Conservation (phyloP, 1,139 yeast species). For the Diutina ranongensis region DNA sequence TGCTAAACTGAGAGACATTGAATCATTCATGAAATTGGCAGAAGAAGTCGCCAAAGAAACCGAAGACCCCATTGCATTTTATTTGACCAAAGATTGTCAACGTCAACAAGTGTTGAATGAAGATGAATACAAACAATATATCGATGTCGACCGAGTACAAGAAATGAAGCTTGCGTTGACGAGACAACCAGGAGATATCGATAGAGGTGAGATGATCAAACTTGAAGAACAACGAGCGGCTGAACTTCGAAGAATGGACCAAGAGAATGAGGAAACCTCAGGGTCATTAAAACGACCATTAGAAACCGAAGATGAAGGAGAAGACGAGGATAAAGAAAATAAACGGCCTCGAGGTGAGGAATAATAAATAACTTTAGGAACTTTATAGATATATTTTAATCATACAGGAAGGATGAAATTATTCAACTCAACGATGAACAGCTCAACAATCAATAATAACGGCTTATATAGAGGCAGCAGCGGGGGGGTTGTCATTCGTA, state of each 20-base stretch:
- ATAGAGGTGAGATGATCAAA: constrained; percentile 3
- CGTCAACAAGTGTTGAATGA: not conserved
- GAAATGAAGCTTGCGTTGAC: constrained; percentile 2
- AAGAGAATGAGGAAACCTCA: not conserved
- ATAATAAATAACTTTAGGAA: not conserved
- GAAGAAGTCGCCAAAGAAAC: constrained; percentile 10
- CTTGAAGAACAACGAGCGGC: not conserved
- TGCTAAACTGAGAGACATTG: constrained; percentile 43
- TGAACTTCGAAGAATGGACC: not conserved
- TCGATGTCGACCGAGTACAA: not conserved
- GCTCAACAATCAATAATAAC: not conserved
- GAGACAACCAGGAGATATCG: not conserved
- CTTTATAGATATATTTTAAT: not conserved
- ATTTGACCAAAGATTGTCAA: not conserved
- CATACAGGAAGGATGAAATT: not conserved
- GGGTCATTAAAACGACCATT: no score
- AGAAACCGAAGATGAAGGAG: no score
- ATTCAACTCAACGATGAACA: not conserved
- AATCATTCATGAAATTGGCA: constrained; percentile 26
- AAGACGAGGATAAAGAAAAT: not conserved
- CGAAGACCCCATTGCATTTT: constrained; percentile 13
- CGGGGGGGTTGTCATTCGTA: not conserved
- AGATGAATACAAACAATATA: not conserved
- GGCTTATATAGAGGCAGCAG: not conserved
- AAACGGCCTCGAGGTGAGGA: not conserved